Evolutionary conservation across 352 stramenopile species (phyloP).

Genomic region (Halophytophthora polymorphica): DNA sequence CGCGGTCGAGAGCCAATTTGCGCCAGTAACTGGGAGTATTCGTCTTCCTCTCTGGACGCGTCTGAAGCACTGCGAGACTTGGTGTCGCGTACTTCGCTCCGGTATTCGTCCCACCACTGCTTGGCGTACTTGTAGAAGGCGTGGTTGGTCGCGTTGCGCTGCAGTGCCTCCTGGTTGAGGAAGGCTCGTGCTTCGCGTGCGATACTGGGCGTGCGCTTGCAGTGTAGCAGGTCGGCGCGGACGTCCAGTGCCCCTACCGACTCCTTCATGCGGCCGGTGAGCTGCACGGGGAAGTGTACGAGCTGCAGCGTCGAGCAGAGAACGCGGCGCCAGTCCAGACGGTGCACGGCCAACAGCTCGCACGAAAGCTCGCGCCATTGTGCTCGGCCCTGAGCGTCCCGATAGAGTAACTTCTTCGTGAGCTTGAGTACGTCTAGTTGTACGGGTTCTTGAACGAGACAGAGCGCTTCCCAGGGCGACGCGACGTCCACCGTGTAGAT

Average conservation of each 20-base stretch:
- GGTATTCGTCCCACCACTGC: conserved; percentile 83
- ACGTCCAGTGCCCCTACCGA: conserved; percentile 66
- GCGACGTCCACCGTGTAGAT: conserved; percentile 58
- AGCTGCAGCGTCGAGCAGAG: conserved; percentile 69
- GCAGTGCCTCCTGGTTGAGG: conserved; percentile 56
- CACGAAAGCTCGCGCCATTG: conserved; percentile 43
- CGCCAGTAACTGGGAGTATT: conserved; percentile 15
- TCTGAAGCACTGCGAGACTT: conserved; percentile 1
- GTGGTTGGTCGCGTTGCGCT: conserved; percentile 48
- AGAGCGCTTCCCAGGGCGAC: conserved; percentile 63
- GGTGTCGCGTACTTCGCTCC: conserved; percentile 24
- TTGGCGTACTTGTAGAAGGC: conserved; percentile 83
- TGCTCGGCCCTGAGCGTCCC: conserved; percentile 9
- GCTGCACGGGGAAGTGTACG: conserved; percentile 63
- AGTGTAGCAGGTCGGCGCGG: conserved; percentile 61
- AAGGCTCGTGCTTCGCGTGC: conserved; percentile 38
- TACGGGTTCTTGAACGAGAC: conserved; percentile 57
- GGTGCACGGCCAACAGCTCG: conserved; percentile 65
- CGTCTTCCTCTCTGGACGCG: conserved; percentile 15
- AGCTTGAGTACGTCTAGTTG: conserved; percentile 65
- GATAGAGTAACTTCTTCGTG: conserved; percentile 38
- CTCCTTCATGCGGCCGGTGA: conserved; percentile 68
- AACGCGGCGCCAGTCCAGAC: conserved; percentile 74
- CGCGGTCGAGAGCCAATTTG: conserved; percentile 23
- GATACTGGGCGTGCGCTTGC: conserved; percentile 40